phyloP scores from a whole-genome alignment of 208 protist species.

The Tritrichomonas foetus region DNA sequence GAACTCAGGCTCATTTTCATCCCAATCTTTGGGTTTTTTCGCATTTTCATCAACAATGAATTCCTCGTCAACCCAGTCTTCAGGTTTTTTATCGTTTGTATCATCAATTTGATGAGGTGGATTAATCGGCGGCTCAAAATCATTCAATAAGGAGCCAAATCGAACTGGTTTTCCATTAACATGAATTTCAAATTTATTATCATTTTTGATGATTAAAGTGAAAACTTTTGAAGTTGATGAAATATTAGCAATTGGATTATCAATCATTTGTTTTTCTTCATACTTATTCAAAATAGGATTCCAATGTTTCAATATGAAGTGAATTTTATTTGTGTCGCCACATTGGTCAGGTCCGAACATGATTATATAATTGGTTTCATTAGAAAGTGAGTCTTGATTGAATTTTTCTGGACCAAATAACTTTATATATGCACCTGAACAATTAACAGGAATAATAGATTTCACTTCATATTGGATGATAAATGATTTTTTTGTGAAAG shows the following conservation, averaged over 20 bases:
- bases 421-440: conserved; percentile 58
- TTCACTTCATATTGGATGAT: conserved; percentile 53
- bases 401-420: conserved; percentile 33
- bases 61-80: conserved; percentile 54
- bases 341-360: conserved; percentile 63
- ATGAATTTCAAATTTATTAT: conserved; percentile 50
- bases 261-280: conserved; percentile 44
- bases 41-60: not conserved
- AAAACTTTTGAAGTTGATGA: conserved; percentile 49
- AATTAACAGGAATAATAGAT: conserved; percentile 44
- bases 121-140: conserved; percentile 53
- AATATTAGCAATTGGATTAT: not conserved
- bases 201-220: conserved; percentile 43
- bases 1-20: conserved; percentile 54
- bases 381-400: conserved; percentile 13
- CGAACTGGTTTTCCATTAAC: conserved; percentile 47
- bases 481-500: not conserved
- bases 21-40: conserved; percentile 48
- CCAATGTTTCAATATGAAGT: conserved; percentile 54
- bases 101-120: conserved; percentile 51
- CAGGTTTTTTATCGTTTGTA: conserved; percentile 51
- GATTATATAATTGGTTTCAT: conserved; percentile 53
- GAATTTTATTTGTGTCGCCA: conserved; percentile 48
- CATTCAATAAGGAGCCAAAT: conserved; percentile 45
- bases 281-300: conserved; percentile 41